Conservation (phyloP, 768 basidiomycete genomes). For the Boletus bicolor region DNA sequence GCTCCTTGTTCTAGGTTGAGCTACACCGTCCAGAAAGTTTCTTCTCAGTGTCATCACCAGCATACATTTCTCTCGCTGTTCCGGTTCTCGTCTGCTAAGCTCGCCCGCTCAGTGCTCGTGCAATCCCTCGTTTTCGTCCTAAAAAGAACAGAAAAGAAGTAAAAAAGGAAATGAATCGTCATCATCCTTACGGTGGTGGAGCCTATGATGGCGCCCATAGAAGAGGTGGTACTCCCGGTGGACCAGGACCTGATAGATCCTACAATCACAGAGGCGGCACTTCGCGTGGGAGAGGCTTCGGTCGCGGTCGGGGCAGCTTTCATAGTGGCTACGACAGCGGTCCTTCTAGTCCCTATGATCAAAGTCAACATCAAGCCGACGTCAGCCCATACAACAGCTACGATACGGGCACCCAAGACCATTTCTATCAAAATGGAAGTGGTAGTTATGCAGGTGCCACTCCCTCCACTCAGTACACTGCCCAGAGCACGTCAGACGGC, state of each 20-base stretch:
- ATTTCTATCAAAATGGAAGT: slow-evolving; percentile 71
- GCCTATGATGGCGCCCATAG: slow-evolving; percentile 58
- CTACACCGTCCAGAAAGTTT: slow-evolving; percentile 22
- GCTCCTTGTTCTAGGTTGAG: slow-evolving; percentile 24
- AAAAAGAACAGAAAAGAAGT: slow-evolving; percentile 26
- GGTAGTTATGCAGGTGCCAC: slow-evolving; percentile 51
- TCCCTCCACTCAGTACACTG: slow-evolving; percentile 51
- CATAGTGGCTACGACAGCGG: slow-evolving; percentile 55
- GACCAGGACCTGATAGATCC: slow-evolving; percentile 72
- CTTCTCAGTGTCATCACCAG: slow-evolving; percentile 16
- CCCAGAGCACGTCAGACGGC: slow-evolving; percentile 44
- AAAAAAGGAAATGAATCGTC: slow-evolving; percentile 67
- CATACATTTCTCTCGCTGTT: slow-evolving; percentile 19
- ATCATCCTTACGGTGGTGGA: slow-evolving; percentile 76
- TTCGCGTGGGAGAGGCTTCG: slow-evolving; percentile 45
- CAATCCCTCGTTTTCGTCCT: slow-evolving; percentile 24
- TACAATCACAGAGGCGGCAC: slow-evolving; percentile 60
- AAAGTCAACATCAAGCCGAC: slow-evolving; percentile 59
- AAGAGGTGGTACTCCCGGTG: slow-evolving; percentile 64
- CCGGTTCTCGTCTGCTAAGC: slow-evolving; percentile 26
- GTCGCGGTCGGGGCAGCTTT: slow-evolving; percentile 53
- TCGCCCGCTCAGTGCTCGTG: slow-evolving; percentile 24
- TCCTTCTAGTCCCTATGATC: slow-evolving; percentile 60
- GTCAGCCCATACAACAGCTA: slow-evolving; percentile 68
- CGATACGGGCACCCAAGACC: slow-evolving; percentile 53